phyloP scores from a whole-genome alignment of 2,329 filamentous ascomycete genomes.

The Chaetomiaceae sp. region DNA sequence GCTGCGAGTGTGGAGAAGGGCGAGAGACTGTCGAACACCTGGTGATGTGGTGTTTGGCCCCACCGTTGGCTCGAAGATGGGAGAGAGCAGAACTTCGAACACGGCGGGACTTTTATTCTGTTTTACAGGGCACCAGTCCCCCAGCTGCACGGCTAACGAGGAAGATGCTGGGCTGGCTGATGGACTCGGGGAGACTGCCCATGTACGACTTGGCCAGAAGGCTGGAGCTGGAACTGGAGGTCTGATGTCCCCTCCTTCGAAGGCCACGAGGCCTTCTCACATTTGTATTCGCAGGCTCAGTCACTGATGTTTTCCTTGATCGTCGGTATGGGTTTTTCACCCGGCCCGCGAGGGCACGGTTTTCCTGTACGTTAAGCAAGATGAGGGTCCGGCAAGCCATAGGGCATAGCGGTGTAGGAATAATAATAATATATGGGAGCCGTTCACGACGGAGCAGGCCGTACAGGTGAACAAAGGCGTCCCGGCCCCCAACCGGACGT shows the following conservation, averaged over 20 bases:
- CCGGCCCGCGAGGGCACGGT: too few species aligned
- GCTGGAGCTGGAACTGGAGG: background rate
- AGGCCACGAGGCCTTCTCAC: background rate
- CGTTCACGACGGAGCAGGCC: background rate
- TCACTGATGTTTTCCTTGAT: too few species aligned
- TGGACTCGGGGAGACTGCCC: background rate
- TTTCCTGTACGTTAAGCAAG: too few species aligned
- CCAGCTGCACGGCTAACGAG: background rate
- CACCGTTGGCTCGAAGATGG: conserved; percentile 1
- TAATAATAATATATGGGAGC: background rate
- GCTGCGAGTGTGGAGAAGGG: background rate
- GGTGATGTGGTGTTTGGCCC: background rate
- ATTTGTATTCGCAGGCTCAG: background rate
- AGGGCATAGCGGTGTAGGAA: background rate
- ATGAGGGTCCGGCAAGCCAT: background rate
- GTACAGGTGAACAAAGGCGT: background rate
- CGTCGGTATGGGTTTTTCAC: too few species aligned
- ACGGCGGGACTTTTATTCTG: background rate
- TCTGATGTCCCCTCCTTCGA: background rate
- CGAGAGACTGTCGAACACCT: conserved; percentile 4
- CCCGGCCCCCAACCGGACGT: background rate
- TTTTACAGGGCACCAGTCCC: background rate
- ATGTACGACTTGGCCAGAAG: background rate
- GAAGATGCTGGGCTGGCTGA: background rate
- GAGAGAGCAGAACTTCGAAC: background rate